Percentiles rank a stretch among this genome's conserved stretches.
These are phyloP conservation scores for Mucor piriformis DNA, from an alignment of 371 early-diverging fungal genomes.

Conservation along the genomic window DNA sequence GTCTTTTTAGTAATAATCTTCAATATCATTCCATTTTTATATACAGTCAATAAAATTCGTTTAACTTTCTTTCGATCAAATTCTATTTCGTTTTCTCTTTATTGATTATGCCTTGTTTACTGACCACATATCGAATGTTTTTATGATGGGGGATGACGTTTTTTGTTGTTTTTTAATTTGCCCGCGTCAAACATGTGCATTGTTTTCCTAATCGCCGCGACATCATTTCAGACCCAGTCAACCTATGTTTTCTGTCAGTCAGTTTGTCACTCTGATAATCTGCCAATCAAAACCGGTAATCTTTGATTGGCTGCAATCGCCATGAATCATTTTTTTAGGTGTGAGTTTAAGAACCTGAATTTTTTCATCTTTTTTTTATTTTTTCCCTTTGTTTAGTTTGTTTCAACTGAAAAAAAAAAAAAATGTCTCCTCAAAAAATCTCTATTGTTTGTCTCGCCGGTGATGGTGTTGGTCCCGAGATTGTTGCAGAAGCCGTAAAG, in stretches of 20 bases:
- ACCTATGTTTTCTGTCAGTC: not conserved
- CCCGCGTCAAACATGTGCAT: too few species aligned
- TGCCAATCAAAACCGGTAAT: conserved; percentile 13
- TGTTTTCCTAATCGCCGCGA: too few species aligned
- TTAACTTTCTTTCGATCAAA: too few species aligned
- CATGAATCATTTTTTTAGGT: conserved; percentile 29
- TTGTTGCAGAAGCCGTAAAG: conserved; percentile 87
- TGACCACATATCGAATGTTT: too few species aligned
- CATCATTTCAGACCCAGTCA: conserved; percentile 1
- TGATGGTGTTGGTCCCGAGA: conserved; percentile 96
- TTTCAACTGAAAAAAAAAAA: not conserved
- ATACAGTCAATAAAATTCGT: too few species aligned
- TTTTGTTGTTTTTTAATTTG: too few species aligned
- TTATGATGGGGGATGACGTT: too few species aligned
- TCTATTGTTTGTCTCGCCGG: conserved; percentile 85
- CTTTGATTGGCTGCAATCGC: conserved; percentile 29
- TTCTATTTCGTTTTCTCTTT: too few species aligned
- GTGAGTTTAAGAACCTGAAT: conserved; percentile 2
- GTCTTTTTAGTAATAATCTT: too few species aligned
- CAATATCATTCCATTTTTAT: too few species aligned
- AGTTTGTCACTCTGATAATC: conserved; percentile 18
- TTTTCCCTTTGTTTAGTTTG: not conserved
- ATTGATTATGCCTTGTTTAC: too few species aligned
- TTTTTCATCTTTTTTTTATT: conserved; percentile 18
- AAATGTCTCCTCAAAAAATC: conserved; percentile 29